phyloP scores from a whole-genome alignment of 495 filamentous ascomycete species.

The Letharia lupina region DNA sequence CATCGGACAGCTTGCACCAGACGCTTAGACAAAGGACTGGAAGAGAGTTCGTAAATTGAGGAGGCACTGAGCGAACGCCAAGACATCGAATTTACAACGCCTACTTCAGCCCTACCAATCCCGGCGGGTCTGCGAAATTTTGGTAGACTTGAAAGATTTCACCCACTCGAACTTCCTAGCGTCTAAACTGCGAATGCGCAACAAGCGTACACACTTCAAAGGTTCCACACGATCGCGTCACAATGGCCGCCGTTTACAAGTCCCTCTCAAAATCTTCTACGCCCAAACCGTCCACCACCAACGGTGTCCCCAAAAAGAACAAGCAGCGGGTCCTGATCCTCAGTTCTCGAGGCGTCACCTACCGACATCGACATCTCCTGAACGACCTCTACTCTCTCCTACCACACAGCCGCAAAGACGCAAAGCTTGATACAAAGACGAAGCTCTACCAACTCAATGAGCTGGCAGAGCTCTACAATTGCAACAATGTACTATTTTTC shows the following conservation, averaged over 20 bases:
- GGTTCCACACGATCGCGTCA: not conserved
- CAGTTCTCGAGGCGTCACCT: conserved; percentile 81
- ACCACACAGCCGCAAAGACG: conserved; percentile 87
- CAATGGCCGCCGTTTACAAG: conserved; percentile 93
- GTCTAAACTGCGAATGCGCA: not conserved
- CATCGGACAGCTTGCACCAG: too few relatives aligned
- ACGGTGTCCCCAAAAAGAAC: conserved; percentile 43
- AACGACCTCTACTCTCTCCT: conserved; percentile 83
- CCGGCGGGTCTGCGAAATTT: not conserved
- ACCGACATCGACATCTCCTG: conserved; percentile 86
- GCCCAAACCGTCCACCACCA: conserved; percentile 22
- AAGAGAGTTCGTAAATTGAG: not conserved
- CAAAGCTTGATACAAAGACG: conserved; percentile 92
- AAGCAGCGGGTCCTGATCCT: conserved; percentile 83
- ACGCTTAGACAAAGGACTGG: too few relatives aligned
- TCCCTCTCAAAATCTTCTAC: conserved; percentile 56
- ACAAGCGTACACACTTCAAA: not conserved
- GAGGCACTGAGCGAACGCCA: not conserved
- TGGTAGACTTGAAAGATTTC: not conserved
- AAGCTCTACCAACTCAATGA: conserved; percentile 85
- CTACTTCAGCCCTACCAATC: not conserved
- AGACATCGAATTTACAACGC: not conserved
- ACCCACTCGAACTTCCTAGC: not conserved
- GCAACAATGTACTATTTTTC: conserved; percentile 96
- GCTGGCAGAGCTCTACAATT: conserved; percentile 94